phyloP scores from a whole-genome alignment of 2,329 filamentous ascomycete species.

The Ophiostoma perfectum region DNA sequence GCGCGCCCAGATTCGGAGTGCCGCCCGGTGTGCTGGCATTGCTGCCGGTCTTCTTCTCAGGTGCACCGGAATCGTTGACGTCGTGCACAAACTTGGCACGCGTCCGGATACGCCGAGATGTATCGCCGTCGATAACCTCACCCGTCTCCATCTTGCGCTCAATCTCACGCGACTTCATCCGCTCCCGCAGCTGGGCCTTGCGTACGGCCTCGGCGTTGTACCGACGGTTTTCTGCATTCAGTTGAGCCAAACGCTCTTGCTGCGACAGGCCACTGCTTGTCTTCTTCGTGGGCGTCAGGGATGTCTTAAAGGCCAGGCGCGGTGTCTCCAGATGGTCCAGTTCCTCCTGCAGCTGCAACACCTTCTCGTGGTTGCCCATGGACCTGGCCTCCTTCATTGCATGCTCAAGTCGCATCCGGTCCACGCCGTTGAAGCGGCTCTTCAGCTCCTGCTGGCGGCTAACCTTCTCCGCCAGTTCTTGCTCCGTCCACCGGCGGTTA shows the following conservation, averaged over 20 bases:
- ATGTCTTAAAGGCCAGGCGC: conserved; percentile 68
- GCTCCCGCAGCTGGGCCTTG: conserved; percentile 80
- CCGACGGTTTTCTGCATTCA: conserved; percentile 80
- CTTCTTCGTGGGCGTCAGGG: conserved; percentile 51
- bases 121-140: conserved; percentile 55
- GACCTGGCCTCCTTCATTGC: conserved; percentile 62
- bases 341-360: conserved; percentile 52
- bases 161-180: conserved; percentile 55
- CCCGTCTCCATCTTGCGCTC: conserved; percentile 59
- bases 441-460: conserved; percentile 63
- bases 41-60: conserved; percentile 39
- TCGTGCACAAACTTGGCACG: conserved; percentile 64
- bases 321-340: conserved; percentile 60
- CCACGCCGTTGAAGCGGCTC: conserved; percentile 58
- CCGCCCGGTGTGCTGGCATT: conserved; percentile 43
- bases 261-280: conserved; percentile 46
- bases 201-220: conserved; percentile 86
- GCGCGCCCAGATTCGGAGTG: conserved; percentile 26
- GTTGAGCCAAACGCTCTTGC: conserved; percentile 73
- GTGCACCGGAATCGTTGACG: conserved; percentile 42
- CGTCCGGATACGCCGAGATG: conserved; percentile 58
- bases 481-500: conserved; percentile 74
- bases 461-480: conserved; percentile 75
- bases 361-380: conserved; percentile 55
- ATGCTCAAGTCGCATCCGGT: conserved; percentile 62